Percentiles rank a stretch among this genome's conserved stretches.
These are phyloP conservation scores for Dactylellina leptospora DNA, from an alignment of 2,329 filamentous ascomycete species.

Conservation along the genomic window DNA sequence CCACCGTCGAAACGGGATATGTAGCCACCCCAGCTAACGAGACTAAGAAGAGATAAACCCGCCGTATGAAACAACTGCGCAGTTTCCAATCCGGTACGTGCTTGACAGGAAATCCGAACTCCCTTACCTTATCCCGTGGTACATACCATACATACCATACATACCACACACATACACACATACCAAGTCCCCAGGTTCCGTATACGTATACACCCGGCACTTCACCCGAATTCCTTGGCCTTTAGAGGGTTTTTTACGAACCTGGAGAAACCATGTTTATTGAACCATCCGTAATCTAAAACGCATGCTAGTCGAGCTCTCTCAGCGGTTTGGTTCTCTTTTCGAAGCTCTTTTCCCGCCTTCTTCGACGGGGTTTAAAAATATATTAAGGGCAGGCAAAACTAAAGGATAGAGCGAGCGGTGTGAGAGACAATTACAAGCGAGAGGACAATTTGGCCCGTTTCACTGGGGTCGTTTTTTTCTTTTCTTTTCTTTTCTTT, in stretches of 20 bases:
- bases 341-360: not conserved
- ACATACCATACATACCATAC: not conserved
- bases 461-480: not conserved
- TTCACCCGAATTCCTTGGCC: slow-evolving; percentile 15
- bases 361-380: not conserved
- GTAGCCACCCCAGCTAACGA: no score
- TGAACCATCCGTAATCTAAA: slow-evolving; percentile 5
- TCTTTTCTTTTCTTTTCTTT: not conserved
- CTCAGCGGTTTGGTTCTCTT: no score
- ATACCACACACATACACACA: not conserved
- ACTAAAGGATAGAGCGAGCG: not conserved
- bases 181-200: not conserved
- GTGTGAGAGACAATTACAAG: not conserved
- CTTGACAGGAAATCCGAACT: not conserved
- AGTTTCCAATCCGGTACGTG: no score
- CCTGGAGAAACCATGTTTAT: slow-evolving; percentile 20
- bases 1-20: no score
- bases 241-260: not conserved
- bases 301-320: not conserved
- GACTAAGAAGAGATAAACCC: no score
- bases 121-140: not conserved
- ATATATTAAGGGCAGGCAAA: not conserved
- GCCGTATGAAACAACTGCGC: no score
- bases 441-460: slow-evolving; percentile 23
- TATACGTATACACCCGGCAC: slow-evolving; percentile 23